Conservation (phyloP, 1,284 basidiomycete genomes). For the Cutaneotrichosporon sp. region DNA sequence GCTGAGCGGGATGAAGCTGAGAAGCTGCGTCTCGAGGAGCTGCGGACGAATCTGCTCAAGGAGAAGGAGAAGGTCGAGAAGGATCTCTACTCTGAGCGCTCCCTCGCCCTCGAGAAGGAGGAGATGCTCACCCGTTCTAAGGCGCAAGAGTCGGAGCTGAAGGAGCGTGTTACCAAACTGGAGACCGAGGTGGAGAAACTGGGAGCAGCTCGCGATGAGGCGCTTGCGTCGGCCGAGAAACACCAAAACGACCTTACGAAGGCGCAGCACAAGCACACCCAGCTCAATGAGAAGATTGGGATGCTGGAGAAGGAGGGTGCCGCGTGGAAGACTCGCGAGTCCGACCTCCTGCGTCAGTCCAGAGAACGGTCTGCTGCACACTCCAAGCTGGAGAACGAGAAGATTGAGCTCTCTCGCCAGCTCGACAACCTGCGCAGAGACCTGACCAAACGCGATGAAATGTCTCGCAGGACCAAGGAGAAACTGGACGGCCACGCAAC, state of each 20-base stretch:
- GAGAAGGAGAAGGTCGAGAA: constrained; percentile 79
- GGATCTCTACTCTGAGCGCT: constrained; percentile 74
- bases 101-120: constrained; percentile 77
- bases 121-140: constrained; percentile 77
- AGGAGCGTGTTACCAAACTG: constrained; percentile 75
- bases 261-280: constrained; percentile 58
- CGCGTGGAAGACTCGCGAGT: constrained; percentile 62
- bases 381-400: constrained; percentile 51
- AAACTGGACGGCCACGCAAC: constrained; percentile 62
- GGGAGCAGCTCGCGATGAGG: constrained; percentile 79
- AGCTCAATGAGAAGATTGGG: constrained; percentile 76
- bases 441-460: constrained; percentile 71
- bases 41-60: constrained; percentile 71
- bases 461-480: constrained; percentile 68
- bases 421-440: constrained; percentile 69
- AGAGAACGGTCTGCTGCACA: constrained; percentile 31
- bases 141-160: constrained; percentile 72
- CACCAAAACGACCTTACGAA: constrained; percentile 28
- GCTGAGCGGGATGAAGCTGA: constrained; percentile 80
- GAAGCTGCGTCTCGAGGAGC: constrained; percentile 66
- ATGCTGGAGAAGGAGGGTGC: constrained; percentile 71
- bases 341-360: constrained; percentile 52
- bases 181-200: constrained; percentile 79
- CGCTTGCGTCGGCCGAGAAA: constrained; percentile 39
- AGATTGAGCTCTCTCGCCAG: constrained; percentile 59